Evolutionary conservation across 371 early-diverging fungal species (phyloP).

Genomic region (Mortierella sp.): DNA sequence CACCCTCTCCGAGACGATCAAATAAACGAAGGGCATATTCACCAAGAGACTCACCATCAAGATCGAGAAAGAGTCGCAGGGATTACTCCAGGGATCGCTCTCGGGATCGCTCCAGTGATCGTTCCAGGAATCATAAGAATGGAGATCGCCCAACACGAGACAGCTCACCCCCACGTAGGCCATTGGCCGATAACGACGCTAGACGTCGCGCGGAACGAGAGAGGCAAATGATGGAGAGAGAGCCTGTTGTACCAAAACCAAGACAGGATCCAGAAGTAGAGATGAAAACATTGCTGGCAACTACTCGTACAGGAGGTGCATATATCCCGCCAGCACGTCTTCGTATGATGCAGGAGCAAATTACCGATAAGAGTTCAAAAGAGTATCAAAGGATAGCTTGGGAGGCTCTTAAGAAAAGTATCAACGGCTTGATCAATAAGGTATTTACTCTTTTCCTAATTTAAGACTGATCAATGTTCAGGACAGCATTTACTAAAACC

Average conservation of each 20-base stretch:
- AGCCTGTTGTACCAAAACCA: conserved; percentile 32
- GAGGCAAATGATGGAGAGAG: conserved; percentile 53
- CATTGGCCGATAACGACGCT: conserved; percentile 30
- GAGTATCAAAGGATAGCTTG: conserved; percentile 93
- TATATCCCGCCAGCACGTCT: conserved; percentile 94
- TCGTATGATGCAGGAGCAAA: conserved; percentile 84
- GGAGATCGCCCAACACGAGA: not conserved
- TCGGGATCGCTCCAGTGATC: conserved; percentile 15
- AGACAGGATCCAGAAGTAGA: conserved; percentile 41
- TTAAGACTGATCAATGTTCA: not conserved
- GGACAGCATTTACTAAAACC: not conserved
- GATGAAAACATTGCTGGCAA: conserved; percentile 38
- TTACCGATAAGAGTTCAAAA: conserved; percentile 79
- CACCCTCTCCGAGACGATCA: conserved; percentile 22
- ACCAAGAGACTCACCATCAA: conserved; percentile 33
- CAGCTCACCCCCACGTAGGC: conserved; percentile 14
- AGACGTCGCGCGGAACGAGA: conserved; percentile 57
- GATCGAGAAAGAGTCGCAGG: conserved; percentile 17
- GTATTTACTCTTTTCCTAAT: conserved; percentile 30
- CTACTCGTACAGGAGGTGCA: conserved; percentile 80
- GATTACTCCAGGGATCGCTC: conserved; percentile 31
- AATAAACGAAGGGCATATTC: conserved; percentile 40
- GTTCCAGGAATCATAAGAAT: conserved; percentile 18
- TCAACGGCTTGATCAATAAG: conserved; percentile 97
- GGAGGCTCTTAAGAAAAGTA: conserved; percentile 95